Evolutionary conservation across 2,329 filamentous ascomycete genomes (phyloP).

Genomic region (Talaromyces sp.): DNA sequence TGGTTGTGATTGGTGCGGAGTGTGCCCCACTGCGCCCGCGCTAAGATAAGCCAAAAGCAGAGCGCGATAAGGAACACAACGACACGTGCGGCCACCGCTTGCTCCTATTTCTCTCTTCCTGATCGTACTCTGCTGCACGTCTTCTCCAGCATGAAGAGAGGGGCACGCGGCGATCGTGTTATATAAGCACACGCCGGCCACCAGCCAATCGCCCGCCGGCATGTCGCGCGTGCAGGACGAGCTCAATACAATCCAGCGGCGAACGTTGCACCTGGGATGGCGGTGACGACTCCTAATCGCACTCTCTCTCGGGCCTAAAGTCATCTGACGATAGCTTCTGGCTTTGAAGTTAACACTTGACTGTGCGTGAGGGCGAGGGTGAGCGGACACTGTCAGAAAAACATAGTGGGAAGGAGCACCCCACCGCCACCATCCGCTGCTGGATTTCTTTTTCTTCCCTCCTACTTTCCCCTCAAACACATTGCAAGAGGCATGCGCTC

Average conservation of each 20-base stretch:
- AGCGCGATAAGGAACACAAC: conserved; percentile 6
- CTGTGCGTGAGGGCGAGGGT: background rate
- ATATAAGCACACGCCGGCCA: background rate
- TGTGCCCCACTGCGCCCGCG: background rate
- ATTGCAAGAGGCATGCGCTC: background rate
- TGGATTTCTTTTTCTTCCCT: background rate
- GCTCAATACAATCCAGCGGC: background rate
- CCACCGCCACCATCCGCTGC: background rate
- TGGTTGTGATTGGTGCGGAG: conserved; percentile 3
- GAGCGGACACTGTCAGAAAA: too few species aligned
- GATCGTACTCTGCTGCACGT: background rate
- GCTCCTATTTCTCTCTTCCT: background rate
- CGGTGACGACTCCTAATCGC: background rate
- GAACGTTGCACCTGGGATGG: background rate
- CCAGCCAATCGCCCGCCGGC: background rate
- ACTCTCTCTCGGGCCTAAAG: background rate
- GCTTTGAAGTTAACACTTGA: background rate
- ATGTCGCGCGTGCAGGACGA: background rate
- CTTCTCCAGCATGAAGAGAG: background rate
- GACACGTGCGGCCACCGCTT: conserved; percentile 9
- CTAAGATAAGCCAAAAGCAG: conserved; percentile 3
- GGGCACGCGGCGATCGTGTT: background rate
- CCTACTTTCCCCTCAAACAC: background rate
- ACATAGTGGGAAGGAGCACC: background rate
- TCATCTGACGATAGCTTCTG: background rate